Base-by-base conservation (phyloP, 1,139 yeast genomes). In the Kluyveromyces sp. region DNA sequence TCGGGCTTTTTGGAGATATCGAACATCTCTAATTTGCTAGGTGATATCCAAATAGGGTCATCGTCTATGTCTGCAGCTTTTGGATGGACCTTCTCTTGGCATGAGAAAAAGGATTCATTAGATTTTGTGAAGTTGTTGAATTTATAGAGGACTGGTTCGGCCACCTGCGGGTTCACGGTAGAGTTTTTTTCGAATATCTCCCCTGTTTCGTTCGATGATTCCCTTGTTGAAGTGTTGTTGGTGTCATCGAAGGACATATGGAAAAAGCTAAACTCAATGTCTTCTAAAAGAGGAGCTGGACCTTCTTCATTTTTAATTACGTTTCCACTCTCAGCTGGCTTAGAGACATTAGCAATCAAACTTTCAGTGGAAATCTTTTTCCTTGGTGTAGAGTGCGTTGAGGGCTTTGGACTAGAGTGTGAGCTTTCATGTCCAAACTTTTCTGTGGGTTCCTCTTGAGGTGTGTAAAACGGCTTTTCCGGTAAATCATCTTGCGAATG, bases 21-120 rank as follows among this genome's bases (percentile, higher is more conserved):
- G 39, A 46, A 45, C 32, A 55, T 49, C 36, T 54, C 56, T 12
- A 61, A 38, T 43, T 61, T 61, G 38, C 61, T 56, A 3, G 66
- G 65, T 1, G 65, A 61, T 6, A 60, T 51, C 66, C 66, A 61
- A 17, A 60, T 53, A 2, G 64, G 60, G 28, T 60, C 64, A n/a
- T 57, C 58, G 3, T 49, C 56, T 15, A 18, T 37, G 1, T 19
- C 31, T 16, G 26, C 20, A 13, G 18, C 19, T 7, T 3, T 12
- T 12, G 17, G 7, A 12, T 35, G 4, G 15, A 36, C 25, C 9
- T 33, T 35, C 26, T 42, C 47, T 7, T 30, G 16, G 37, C 42
- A 38, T 13, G 48, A 39, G 28, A 36, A 45, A 30, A 45, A 45
- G 2, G 48, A 41, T n/a, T 42, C 45, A 19, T 33, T 39, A 2